Evolutionary conservation across 2,329 filamentous ascomycete genomes (phyloP).

Genomic region (Penicillium sp.): DNA sequence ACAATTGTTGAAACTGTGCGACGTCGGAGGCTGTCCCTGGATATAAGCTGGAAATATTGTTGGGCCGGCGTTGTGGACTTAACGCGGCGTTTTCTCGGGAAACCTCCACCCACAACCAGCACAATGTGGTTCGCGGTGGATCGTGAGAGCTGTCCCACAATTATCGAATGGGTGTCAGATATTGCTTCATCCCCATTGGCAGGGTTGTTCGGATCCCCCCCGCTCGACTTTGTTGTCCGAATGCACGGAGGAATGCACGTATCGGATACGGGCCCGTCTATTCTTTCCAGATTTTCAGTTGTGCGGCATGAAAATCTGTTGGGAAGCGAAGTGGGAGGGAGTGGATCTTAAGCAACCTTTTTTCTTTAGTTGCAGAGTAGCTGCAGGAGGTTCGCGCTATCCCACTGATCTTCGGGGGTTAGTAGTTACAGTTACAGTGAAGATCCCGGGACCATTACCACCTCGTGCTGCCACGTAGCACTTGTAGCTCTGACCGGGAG

Average conservation of each 20-base stretch:
- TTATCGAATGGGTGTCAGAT: not conserved
- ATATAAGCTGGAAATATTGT: not conserved
- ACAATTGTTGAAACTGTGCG: not conserved
- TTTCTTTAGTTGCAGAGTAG: not conserved
- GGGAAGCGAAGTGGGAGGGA: slow-evolving; percentile 9
- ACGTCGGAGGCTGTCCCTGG: not conserved
- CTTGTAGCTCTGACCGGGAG: not conserved
- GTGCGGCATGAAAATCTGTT: not conserved
- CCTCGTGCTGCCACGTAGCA: not conserved
- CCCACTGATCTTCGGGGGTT: slow-evolving; percentile 13
- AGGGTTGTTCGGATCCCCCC: not conserved
- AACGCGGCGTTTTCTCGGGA: slow-evolving; percentile 7
- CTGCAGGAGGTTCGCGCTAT: not conserved
- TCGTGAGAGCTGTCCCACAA: not conserved
- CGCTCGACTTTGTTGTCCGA: not conserved
- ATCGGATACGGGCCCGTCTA: not conserved
- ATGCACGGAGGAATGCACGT: not conserved
- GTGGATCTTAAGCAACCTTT: slow-evolving; percentile 12
- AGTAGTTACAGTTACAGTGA: slow-evolving; percentile 3
- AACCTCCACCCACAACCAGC: not conserved
- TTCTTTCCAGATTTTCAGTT: not conserved
- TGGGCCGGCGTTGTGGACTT: not conserved
- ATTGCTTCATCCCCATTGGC: not conserved
- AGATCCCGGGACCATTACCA: not conserved
- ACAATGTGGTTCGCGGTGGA: not conserved